Conservation (phyloP, 805 yeast species). For the Myxozyma lipomycoides region DNA sequence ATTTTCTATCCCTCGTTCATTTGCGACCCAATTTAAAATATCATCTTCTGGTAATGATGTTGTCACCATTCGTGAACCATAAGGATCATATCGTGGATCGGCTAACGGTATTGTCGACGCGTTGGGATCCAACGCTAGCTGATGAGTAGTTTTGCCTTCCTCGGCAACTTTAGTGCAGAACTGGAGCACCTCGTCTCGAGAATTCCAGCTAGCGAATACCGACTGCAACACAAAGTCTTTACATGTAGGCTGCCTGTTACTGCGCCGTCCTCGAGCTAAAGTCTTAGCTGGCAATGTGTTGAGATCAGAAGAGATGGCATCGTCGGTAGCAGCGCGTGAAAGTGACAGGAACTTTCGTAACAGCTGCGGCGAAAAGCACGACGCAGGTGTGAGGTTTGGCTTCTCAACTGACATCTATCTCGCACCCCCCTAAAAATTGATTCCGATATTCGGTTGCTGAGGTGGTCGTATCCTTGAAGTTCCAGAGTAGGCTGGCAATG, state of each 20-base stretch:
- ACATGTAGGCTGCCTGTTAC: conserved; percentile 1
- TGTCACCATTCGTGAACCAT: conserved; percentile 34
- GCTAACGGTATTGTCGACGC: conserved; percentile 34
- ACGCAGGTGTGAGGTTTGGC: conserved; percentile 15
- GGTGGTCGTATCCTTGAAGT: no score
- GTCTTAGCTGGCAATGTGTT: conserved; percentile 14
- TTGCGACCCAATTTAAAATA: conserved; percentile 27
- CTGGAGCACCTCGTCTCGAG: conserved; percentile 27
- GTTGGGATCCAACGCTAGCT: conserved; percentile 28
- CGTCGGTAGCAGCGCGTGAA: conserved; percentile 22
- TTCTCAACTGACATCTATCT: conserved; percentile 2
- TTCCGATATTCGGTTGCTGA: no score
- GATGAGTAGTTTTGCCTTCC: conserved; percentile 25
- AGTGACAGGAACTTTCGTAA: conserved; percentile 20
- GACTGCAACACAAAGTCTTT: conserved; percentile 7
- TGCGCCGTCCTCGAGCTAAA: conserved; percentile 1
- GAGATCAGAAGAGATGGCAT: conserved; percentile 20
- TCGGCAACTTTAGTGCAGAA: conserved; percentile 26
- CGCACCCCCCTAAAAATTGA: no score
- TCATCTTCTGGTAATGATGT: conserved; percentile 20
- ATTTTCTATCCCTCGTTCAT: conserved; percentile 27
- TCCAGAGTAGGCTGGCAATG: no score
- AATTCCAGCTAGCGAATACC: conserved; percentile 30
- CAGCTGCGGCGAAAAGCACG: conserved; percentile 18
- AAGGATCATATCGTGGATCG: conserved; percentile 39